Conservation (phyloP, 2,329 filamentous ascomycete species). For the Hypomyces rosellus region DNA sequence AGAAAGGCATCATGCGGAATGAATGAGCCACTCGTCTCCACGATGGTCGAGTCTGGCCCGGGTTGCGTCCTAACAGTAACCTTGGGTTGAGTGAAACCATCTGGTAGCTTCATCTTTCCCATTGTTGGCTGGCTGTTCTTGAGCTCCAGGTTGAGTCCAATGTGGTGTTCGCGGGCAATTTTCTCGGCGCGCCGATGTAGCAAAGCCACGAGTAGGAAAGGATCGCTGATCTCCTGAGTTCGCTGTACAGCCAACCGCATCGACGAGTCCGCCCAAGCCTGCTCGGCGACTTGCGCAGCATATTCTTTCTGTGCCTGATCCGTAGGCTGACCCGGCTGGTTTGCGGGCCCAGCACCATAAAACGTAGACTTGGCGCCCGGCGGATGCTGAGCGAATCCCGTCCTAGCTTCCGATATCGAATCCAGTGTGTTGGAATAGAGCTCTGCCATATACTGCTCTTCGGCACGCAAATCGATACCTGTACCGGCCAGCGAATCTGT, state of each 20-base stretch:
- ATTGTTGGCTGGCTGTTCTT: conserved; percentile 40
- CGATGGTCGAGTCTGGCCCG: conserved; percentile 56
- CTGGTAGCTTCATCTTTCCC: conserved; percentile 44
- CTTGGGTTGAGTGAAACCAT: conserved; percentile 44
- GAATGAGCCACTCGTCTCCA: conserved; percentile 60
- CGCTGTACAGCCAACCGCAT: conserved; percentile 52
- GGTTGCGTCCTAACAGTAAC: conserved; percentile 49
- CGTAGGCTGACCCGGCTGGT: conserved; percentile 49
- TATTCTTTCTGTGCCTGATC: conserved; percentile 55
- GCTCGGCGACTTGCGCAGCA: conserved; percentile 58
- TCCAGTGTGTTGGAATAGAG: conserved; percentile 50
- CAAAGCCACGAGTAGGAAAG: conserved; percentile 63
- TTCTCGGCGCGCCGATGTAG: conserved; percentile 52
- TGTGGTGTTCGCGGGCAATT: conserved; percentile 51
- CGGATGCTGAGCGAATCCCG: conserved; percentile 45
- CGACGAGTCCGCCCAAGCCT: conserved; percentile 60
- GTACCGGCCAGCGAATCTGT: conserved; percentile 79
- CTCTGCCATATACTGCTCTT: conserved; percentile 74
- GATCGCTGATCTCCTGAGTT: conserved; percentile 65
- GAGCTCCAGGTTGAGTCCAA: conserved; percentile 49
- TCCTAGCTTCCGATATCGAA: conserved; percentile 39
- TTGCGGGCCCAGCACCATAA: conserved; percentile 59
- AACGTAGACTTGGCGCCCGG: conserved; percentile 51
- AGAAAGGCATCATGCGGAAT: conserved; percentile 70
- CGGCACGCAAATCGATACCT: conserved; percentile 79